Conservation (phyloP, 2,329 filamentous ascomycete species). For the Didymella segeticola region DNA sequence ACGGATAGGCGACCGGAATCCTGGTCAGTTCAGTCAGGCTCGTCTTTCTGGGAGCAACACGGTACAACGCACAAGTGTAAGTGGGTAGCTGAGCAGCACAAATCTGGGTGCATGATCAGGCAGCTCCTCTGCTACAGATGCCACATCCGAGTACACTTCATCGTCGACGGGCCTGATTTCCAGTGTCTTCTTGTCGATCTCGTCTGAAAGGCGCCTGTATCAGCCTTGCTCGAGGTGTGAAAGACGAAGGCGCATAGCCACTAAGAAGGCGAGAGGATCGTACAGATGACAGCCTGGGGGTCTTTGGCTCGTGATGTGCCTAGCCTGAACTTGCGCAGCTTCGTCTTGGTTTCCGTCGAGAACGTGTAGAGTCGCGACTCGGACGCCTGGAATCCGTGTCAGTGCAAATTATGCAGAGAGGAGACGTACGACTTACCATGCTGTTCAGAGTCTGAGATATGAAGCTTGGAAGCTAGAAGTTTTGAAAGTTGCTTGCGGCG, state of each 20-base stretch:
- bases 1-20: constrained; percentile 83
- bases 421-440: constrained; percentile 28
- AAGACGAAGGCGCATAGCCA: constrained; percentile 1
- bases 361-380: constrained; percentile 92
- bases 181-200: constrained; percentile 88
- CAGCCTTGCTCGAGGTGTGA: constrained; percentile 29
- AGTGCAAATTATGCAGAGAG: constrained; percentile 4
- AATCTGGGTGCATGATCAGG: constrained; percentile 92
- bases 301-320: constrained; percentile 85
- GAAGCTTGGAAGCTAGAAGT: neutral
- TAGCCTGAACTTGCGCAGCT: constrained; percentile 92
- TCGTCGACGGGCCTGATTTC: constrained; percentile 88
- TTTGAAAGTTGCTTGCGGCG: neutral
- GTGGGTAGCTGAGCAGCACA: constrained; percentile 86
- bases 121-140: constrained; percentile 84
- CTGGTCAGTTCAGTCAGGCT: constrained; percentile 52
- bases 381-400: constrained; percentile 60
- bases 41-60: neutral
- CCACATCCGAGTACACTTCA: constrained; percentile 81
- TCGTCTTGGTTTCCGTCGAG: constrained; percentile 85
- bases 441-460: neutral
- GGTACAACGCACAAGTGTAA: constrained; percentile 72
- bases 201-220: constrained; percentile 62
- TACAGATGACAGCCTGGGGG: constrained; percentile 94
- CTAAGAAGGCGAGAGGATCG: constrained; percentile 41